Percentiles rank a stretch among this genome's conserved stretches.
Evolutionary conservation across 805 yeast species (phyloP).

Genomic region (Metschnikowia anglica): DNA sequence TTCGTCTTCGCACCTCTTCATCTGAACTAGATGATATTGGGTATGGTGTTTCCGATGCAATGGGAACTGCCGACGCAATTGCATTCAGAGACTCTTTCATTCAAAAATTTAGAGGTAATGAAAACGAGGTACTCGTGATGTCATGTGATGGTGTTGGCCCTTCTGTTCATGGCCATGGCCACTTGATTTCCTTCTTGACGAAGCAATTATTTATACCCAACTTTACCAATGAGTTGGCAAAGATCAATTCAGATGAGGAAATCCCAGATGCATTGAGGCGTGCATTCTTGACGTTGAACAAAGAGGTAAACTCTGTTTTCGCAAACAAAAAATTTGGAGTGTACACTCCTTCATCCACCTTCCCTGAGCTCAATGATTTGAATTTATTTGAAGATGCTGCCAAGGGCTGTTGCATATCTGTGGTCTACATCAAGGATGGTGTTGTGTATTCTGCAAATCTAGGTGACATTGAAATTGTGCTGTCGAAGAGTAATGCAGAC

Average conservation of each 20-base stretch:
- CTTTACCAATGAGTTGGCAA: slow-evolving; percentile 65
- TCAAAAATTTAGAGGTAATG: slow-evolving; percentile 83
- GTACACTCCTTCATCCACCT: slow-evolving; percentile 35
- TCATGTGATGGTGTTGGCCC: slow-evolving; percentile 29
- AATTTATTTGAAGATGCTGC: slow-evolving; percentile 61
- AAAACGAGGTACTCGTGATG: slow-evolving; percentile 71
- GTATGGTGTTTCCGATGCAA: slow-evolving; percentile 88
- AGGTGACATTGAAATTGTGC: slow-evolving; percentile 84
- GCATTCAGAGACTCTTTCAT: slow-evolving; percentile 81
- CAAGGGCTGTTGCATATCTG: slow-evolving; percentile 84
- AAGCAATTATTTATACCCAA: slow-evolving; percentile 69
- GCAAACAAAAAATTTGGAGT: slow-evolving; percentile 45
- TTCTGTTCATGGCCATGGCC: slow-evolving; percentile 43
- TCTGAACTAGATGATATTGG: slow-evolving; percentile 72
- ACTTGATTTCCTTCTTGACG: slow-evolving; percentile 65
- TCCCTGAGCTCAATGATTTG: slow-evolving; percentile 50
- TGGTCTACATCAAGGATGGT: slow-evolving; percentile 72
- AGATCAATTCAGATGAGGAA: slow-evolving; percentile 41
- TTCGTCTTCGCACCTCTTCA: slow-evolving; percentile 88
- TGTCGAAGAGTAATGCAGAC: slow-evolving; percentile 81
- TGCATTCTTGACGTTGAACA: slow-evolving; percentile 75
- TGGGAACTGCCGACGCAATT: slow-evolving; percentile 65
- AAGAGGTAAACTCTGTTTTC: slow-evolving; percentile 69
- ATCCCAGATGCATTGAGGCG: slow-evolving; percentile 77
- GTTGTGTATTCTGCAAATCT: slow-evolving; percentile 78